Evolutionary conservation across 192 early-diverging fungal genomes (phyloP), one percentile per base, ranked within the genome.

Genomic region (Rhizophagus sp.): DNA sequence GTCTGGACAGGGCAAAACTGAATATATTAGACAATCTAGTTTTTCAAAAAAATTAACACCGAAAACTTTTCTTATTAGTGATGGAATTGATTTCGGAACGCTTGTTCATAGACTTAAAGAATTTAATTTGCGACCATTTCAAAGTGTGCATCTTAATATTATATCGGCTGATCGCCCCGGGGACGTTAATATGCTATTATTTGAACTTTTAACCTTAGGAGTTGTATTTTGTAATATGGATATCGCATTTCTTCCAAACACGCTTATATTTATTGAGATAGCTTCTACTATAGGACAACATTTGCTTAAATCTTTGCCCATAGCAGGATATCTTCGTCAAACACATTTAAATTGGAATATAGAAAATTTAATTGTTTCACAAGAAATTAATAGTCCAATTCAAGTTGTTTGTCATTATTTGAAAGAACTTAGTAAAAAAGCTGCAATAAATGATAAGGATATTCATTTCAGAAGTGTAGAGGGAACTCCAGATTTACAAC

Each of bases 131-230:
- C 44, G 22, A 24, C 25, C 17, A 57, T 5, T 66, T 17, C 73
- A 81, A 65, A 75, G 80, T 68, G 66, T 81, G 33, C 80, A 81
- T 65, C 12, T 81, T 25, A 75, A 72, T 50, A 81, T 81, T 36
- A 34, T 73, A 33, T 73, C 64, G 5, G 73, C 75, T 49, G 57
- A 75, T 61, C 17, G 63, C 67, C 62, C 62, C 17, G 62, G 34
- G 11, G 73, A 81, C 4, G 64, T 81, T 27, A 81, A 81, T 57
- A 76, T 76, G 57, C 33, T 81, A 19, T 39, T 81, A 13, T 81
- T 81, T 81, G 73, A 81, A 76, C 36, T 81, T 5, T 75, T 81
- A 19, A 67, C 75, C 1, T 62, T 81, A 15, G 70, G 80, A 30
- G 65, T 81, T 10, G 41, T 81, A 3, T 75, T 50, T 22, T 49